phyloP scores from a whole-genome alignment of 805 yeast genomes.

The Cyberlindnera americana region DNA sequence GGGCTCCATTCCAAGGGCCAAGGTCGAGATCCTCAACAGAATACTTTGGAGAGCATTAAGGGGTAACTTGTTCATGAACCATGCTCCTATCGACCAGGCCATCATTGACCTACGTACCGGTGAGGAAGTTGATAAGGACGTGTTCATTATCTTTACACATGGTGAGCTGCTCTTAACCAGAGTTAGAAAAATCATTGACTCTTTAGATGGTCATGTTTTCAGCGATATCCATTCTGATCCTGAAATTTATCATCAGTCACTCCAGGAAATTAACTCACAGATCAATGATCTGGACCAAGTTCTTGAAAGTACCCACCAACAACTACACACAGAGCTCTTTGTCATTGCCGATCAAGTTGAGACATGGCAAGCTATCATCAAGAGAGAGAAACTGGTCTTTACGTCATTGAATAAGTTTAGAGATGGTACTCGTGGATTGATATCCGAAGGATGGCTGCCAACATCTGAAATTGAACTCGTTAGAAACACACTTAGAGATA shows the following conservation, averaged over 20 bases:
- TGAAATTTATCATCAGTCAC: conserved; percentile 33
- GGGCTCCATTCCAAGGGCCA: conserved; percentile 77
- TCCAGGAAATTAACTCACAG: conserved; percentile 20
- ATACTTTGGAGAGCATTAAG: conserved; percentile 90
- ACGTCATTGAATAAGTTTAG: conserved; percentile 76
- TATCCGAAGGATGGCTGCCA: conserved; percentile 98
- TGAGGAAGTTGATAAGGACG: conserved; percentile 63
- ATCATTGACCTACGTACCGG: conserved; percentile 60
- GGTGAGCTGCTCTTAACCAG: conserved; percentile 72
- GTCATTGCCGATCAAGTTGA: conserved; percentile 73
- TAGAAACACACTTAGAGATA: conserved; percentile 60
- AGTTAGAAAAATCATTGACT: conserved; percentile 80
- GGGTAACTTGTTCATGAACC: conserved; percentile 82
- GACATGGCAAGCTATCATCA: conserved; percentile 65
- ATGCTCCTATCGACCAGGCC: conserved; percentile 67
- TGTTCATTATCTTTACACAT: conserved; percentile 88
- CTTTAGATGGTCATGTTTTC: conserved; percentile 73
- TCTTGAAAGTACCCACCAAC: conserved; percentile 58
- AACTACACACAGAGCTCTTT: conserved; percentile 72
- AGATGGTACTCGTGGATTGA: conserved; percentile 78
- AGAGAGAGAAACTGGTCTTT: conserved; percentile 81
- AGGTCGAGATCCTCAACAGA: conserved; percentile 67
- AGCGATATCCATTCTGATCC: conserved; percentile 49
- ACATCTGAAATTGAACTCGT: conserved; percentile 66
- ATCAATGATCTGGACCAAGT: conserved; percentile 53